Base-by-base conservation (phyloP, 2,329 filamentous ascomycete genomes). In the Elsinoe fawcettii region DNA sequence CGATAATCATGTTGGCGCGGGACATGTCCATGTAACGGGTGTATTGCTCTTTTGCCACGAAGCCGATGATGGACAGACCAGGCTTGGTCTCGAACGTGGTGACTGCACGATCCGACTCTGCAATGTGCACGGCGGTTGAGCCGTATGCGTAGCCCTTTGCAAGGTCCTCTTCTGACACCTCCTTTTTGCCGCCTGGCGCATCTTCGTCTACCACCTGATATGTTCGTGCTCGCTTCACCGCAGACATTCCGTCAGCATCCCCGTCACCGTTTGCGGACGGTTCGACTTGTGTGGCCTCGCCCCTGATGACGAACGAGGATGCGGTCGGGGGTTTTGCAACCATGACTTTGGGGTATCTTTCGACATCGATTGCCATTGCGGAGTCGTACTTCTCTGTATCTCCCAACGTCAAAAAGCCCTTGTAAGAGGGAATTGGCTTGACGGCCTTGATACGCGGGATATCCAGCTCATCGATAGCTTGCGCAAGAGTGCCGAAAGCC, bases 111-210 rank as follows among this genome's bases (percentile, higher is more conserved):
- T 99, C 92, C 0, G 87, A 87, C 64, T 91, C 85, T 62, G 83
- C 88, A 63, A 99, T 96, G 63, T 87, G 85, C 1, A 99, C 92
- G 2, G 88, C 90, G 0, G 92, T 96, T 58, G 90, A 82, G 46
- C 93, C 93, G 68, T 99, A 99, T 66, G 90, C 85, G 66, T 92
- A 99, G 0, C 93, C 93, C 69, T 90, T 95, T n/a, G 89, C 89
- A 36, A 99, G 78, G 14, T 89, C 82, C 12, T 95, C 90, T 58
- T 84, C 83, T 25, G 87, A 83, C 23, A 99, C 84, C 55, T 96
- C 89, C 56, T 79, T 80, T 72, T 92, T 95, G 11, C 88, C 87
- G 14, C 88, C 90, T 0, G 86, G 84, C 0, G 84, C 84, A 37
- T 80, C 76, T 4, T 86, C 80, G 60, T 96, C 88, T 36, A 85